Evolutionary conservation across 306 rosid genomes (phyloP).

Genomic region (Casuarina equisetifolia): DNA sequence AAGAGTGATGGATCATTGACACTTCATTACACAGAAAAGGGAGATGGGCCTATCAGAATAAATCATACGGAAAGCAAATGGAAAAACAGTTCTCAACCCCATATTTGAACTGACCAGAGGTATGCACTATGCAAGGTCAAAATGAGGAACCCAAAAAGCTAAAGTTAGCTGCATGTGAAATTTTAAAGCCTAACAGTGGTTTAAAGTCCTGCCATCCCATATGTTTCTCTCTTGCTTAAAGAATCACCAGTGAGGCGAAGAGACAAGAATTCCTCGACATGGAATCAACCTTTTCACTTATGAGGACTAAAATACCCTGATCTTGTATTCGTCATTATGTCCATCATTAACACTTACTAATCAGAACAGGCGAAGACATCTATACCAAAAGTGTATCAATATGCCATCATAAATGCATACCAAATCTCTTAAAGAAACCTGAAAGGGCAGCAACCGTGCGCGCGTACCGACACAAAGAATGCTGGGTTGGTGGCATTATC

Average conservation of each 20-base stretch:
- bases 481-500: slow-evolving; percentile 30
- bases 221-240: neutral
- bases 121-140: neutral
- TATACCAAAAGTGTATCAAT: slow-evolving; percentile 5
- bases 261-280: slow-evolving; percentile 48
- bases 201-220: slow-evolving; percentile 33
- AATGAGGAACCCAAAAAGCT: slow-evolving; percentile 9
- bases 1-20: slow-evolving; percentile 8
- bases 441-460: slow-evolving; percentile 11
- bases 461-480: slow-evolving; percentile 20
- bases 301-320: slow-evolving; percentile 58
- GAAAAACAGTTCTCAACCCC: too few relatives aligned
- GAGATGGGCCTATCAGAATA: slow-evolving; percentile 9
- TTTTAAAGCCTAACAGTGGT: slow-evolving; percentile 21
- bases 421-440: slow-evolving; percentile 16
- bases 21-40: slow-evolving; percentile 4
- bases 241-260: slow-evolving; percentile 36
- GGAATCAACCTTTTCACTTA: slow-evolving; percentile 56
- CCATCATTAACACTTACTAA: slow-evolving; percentile 30
- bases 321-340: slow-evolving; percentile 28
- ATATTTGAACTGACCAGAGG: neutral
- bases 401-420: slow-evolving; percentile 25
- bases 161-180: neutral
- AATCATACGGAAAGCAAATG: neutral
- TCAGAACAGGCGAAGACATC: slow-evolving; percentile 25